A percentile compares a stretch with the other conserved stretches of the same genome.
Conservation (phyloP, 257 asterid species). For the Jacaranda copaia region DNA sequence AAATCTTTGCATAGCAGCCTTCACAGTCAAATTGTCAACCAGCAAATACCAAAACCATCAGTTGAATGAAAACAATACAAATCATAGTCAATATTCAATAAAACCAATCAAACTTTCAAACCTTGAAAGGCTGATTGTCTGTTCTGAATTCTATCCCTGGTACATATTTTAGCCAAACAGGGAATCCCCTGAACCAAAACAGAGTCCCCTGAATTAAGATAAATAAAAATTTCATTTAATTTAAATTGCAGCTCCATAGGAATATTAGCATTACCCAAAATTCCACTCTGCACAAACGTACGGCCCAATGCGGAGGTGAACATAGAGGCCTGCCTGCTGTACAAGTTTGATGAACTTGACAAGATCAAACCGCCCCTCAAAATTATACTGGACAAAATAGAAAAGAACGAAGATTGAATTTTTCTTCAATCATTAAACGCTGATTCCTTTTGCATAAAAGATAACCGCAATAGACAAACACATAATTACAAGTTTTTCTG, state of each 20-base stretch:
- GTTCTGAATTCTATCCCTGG: conserved; percentile 90
- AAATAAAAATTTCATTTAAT: background rate
- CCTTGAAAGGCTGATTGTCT: conserved; percentile 89
- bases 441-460: background rate
- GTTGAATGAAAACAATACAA: conserved; percentile 1
- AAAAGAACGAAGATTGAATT: background rate
- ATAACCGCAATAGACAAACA: background rate
- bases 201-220: conserved; percentile 10
- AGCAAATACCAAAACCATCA: conserved; percentile 29
- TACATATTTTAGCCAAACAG: conserved; percentile 92
- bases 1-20: conserved; percentile 84
- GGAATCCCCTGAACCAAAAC: conserved; percentile 85
- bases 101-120: conserved; percentile 13
- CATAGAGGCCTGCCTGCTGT: conserved; percentile 92
- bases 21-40: conserved; percentile 29
- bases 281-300: conserved; percentile 95
- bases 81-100: background rate
- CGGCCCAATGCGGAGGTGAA: conserved; percentile 93
- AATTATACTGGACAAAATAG: conserved; percentile 62
- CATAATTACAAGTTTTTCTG: background rate
- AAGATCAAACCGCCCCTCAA: conserved; percentile 76
- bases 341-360: conserved; percentile 81
- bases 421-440: background rate
- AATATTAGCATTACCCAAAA: conserved; percentile 61
- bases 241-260: background rate